These are phyloP conservation scores for Hsuehochloa calcarea DNA, from an alignment of 176 grass and related monocot species.

Conservation along the genomic window DNA sequence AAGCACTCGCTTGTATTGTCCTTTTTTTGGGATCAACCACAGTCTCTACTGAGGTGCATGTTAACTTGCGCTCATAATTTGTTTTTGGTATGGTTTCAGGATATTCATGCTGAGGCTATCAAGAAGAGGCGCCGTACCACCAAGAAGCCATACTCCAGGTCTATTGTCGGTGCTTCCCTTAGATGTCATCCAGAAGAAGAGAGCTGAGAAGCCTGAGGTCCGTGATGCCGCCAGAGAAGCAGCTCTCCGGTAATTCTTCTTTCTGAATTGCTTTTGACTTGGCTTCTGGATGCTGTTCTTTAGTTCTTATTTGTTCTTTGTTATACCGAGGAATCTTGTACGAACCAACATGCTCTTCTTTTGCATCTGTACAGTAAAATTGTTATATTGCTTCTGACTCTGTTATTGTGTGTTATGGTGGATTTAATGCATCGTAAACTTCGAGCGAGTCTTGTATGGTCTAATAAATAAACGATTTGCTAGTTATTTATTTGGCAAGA, in stretches of 20 bases:
- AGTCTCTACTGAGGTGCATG: background rate
- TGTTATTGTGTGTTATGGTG: background rate
- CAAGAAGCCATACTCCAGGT: conserved; percentile 37
- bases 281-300: background rate
- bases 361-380: background rate
- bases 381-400: background rate
- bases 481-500: too few species aligned
- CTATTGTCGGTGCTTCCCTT: conserved; percentile 36
- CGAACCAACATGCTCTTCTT: background rate
- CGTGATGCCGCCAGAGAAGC: conserved; percentile 42
- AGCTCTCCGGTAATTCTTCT: conserved; percentile 35
- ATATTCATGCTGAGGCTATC: conserved; percentile 34
- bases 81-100: background rate
- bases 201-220: conserved; percentile 43
- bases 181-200: conserved; percentile 46
- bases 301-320: too few species aligned
- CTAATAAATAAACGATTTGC: too few species aligned
- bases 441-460: background rate
- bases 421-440: background rate
- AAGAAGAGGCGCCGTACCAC: conserved; percentile 43
- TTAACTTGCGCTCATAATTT: background rate
- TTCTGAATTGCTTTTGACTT: background rate
- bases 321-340: background rate
- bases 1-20: background rate
- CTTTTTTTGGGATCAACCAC: background rate